These are phyloP conservation scores for Coniochaeta ligniaria DNA, from an alignment of 2,329 filamentous ascomycete species.

Conservation along the genomic window DNA sequence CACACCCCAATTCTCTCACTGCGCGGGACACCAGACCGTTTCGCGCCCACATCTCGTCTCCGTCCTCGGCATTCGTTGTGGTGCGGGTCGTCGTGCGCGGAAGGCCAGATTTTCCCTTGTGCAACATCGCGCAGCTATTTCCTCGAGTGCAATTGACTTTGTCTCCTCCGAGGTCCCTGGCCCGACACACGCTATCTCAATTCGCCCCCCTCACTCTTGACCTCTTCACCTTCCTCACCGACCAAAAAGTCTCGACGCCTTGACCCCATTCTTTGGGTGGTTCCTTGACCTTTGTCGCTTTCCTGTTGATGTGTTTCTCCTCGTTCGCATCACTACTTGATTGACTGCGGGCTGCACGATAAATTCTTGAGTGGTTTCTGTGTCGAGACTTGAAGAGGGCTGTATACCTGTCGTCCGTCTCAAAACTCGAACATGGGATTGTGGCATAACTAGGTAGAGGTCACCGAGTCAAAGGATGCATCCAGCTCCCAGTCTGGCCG, in stretches of 20 bases:
- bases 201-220: neutral
- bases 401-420: slow-evolving; percentile 2
- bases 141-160: neutral
- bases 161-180: neutral
- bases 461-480: slow-evolving; percentile 17
- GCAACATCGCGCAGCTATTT: neutral
- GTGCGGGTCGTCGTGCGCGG: neutral
- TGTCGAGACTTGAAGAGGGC: neutral
- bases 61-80: slow-evolving; percentile 1
- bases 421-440: slow-evolving; percentile 14
- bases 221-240: slow-evolving; percentile 2
- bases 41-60: neutral
- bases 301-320: neutral
- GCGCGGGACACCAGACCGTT: neutral
- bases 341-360: neutral
- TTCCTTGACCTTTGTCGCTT: neutral
- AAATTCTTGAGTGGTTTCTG: neutral
- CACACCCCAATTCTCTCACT: neutral
- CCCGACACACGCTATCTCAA: neutral
- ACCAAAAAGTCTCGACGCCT: neutral
- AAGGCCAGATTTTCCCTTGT: neutral
- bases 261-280: neutral
- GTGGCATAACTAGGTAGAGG: slow-evolving; percentile 3
- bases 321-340: neutral
- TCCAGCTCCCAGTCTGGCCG: slow-evolving; percentile 21